These are phyloP conservation scores for Oryza meyeriana DNA, from an alignment of 176 grass and related monocot species.

Conservation along the genomic window DNA sequence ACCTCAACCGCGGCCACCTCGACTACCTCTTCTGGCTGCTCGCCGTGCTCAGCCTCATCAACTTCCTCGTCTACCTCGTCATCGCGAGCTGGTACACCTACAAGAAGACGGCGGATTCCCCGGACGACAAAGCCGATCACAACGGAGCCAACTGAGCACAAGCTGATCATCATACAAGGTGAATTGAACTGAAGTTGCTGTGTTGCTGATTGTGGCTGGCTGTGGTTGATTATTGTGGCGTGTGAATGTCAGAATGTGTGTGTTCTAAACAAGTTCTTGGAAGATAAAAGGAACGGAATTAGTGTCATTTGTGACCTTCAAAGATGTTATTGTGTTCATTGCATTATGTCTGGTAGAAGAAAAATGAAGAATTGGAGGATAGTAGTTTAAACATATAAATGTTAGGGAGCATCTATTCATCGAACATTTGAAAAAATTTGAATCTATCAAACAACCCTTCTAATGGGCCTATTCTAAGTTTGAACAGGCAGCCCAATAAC, in stretches of 20 bases:
- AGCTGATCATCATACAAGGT: neutral
- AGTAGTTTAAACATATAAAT: neutral
- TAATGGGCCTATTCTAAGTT: too few relatives aligned
- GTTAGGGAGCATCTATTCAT: too few relatives aligned
- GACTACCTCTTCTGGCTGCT: slow-evolving; percentile 93
- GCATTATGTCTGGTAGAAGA: neutral
- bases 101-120: slow-evolving; percentile 63
- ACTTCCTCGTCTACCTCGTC: slow-evolving; percentile 61
- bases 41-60: slow-evolving; percentile 58
- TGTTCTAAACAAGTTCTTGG: neutral
- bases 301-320: neutral
- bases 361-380: neutral
- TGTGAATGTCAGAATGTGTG: neutral
- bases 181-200: neutral
- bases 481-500: too few relatives aligned
- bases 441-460: too few relatives aligned
- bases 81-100: slow-evolving; percentile 75
- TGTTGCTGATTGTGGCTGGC: neutral
- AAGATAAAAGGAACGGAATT: neutral
- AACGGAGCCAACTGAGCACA: slow-evolving; percentile 12
- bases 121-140: slow-evolving; percentile 14
- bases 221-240: neutral
- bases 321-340: neutral
- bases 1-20: slow-evolving; percentile 75
- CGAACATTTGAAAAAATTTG: too few relatives aligned